These are phyloP conservation scores for Aspergillus egyptiacus DNA, from an alignment of 495 filamentous ascomycete genomes.

Conservation along the genomic window DNA sequence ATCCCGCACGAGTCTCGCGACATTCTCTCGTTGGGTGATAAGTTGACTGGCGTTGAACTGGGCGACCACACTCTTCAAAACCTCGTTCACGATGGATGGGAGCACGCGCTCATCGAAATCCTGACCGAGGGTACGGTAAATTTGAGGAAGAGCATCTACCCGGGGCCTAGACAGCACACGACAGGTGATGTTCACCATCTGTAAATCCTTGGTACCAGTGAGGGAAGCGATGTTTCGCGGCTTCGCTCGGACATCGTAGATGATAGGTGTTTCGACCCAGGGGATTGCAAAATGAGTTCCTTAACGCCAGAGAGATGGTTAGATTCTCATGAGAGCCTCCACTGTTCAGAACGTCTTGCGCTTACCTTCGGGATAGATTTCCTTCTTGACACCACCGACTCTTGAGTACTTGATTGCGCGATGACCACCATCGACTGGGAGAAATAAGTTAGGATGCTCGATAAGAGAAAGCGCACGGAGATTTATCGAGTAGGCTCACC, in stretches of 20 bases:
- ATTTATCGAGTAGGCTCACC: too few relatives aligned
- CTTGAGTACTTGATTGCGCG: slow-evolving; percentile 97
- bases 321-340: slow-evolving; percentile 7
- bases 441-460: slow-evolving; percentile 8
- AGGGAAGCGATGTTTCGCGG: slow-evolving; percentile 95
- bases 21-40: slow-evolving; percentile 97
- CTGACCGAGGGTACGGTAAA: slow-evolving; percentile 89
- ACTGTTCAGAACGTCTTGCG: slow-evolving; percentile 3
- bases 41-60: slow-evolving; percentile 98
- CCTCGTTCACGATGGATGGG: slow-evolving; percentile 97
- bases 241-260: slow-evolving; percentile 96
- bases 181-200: slow-evolving; percentile 99
- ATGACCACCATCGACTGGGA: slow-evolving; percentile 90
- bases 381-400: slow-evolving; percentile 87
- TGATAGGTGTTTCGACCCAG: slow-evolving; percentile 95
- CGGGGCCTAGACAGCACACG: slow-evolving; percentile 94
- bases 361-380: slow-evolving; percentile 92
- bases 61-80: slow-evolving; percentile 95
- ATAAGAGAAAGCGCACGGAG: too few relatives aligned
- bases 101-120: slow-evolving; percentile 97
- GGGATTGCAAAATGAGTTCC: slow-evolving; percentile 91
- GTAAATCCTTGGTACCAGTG: slow-evolving; percentile 96
- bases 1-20: slow-evolving; percentile 83
- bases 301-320: slow-evolving; percentile 30
- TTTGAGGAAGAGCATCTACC: slow-evolving; percentile 83